These are phyloP conservation scores for Chlamydomonas asymmetrica DNA, from an alignment of 139 green algal species.

Conservation along the genomic window DNA sequence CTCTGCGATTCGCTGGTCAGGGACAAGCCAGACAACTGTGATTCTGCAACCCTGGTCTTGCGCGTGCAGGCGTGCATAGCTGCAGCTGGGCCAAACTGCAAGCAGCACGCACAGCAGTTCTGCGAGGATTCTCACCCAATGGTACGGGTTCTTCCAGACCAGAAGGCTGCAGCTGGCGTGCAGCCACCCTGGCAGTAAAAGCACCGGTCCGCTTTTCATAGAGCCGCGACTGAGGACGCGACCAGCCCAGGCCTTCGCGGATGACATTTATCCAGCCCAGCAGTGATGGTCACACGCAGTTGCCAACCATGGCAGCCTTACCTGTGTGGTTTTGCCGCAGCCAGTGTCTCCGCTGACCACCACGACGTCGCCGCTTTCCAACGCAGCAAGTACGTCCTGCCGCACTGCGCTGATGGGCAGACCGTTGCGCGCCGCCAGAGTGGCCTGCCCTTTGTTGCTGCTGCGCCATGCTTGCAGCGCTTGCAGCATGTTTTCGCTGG, in stretches of 20 bases:
- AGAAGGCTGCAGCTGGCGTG: too few species aligned
- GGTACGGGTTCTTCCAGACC: too few species aligned
- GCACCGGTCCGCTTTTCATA: too few species aligned
- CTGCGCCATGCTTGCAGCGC: conserved; percentile 22
- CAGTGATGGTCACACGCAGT: too few species aligned
- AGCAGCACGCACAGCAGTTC: neutral
- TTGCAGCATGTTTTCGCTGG: conserved; percentile 3
- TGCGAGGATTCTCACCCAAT: conserved; percentile 6
- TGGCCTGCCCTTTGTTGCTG: conserved; percentile 34
- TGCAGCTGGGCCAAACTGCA: neutral
- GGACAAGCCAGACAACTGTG: too few species aligned
- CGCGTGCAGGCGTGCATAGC: conserved; percentile 1
- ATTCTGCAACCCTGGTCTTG: neutral
- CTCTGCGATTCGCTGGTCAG: too few species aligned
- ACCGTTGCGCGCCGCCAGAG: conserved; percentile 33
- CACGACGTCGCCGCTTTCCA: conserved; percentile 42
- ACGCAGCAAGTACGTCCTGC: conserved; percentile 36
- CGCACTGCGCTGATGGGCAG: conserved; percentile 58
- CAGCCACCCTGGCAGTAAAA: too few species aligned
- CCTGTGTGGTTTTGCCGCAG: conserved; percentile 90
- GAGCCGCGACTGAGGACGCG: too few species aligned
- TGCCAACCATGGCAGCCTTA: neutral
- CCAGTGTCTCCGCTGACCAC: conserved; percentile 79
- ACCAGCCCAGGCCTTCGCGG: too few species aligned
- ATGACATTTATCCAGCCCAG: too few species aligned